phyloP scores from a whole-genome alignment of 2,329 filamentous ascomycete genomes.

The Botrytis hyacinthi region DNA sequence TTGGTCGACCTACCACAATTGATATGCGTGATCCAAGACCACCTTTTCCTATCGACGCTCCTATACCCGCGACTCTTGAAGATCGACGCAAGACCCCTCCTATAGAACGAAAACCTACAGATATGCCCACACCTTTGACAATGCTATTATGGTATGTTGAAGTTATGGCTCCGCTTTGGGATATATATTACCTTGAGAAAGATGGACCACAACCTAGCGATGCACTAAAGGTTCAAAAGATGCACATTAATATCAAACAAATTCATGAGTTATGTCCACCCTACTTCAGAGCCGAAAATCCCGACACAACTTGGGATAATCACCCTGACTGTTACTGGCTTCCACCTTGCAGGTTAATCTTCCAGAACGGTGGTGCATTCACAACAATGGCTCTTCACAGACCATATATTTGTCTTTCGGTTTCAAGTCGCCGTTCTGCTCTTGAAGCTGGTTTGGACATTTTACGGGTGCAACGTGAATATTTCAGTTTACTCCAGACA shows the following conservation, averaged over 20 bases:
- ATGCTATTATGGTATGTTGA: slow-evolving; percentile 52
- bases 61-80: slow-evolving; percentile 42
- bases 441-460: slow-evolving; percentile 55
- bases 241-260: slow-evolving; percentile 52
- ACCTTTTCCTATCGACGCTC: slow-evolving; percentile 53
- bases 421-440: slow-evolving; percentile 53
- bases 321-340: slow-evolving; percentile 56
- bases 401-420: slow-evolving; percentile 59
- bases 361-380: slow-evolving; percentile 50
- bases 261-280: slow-evolving; percentile 51
- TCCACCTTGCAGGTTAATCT: slow-evolving; percentile 46
- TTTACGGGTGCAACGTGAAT: slow-evolving; percentile 56
- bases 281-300: slow-evolving; percentile 53
- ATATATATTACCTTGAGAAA: slow-evolving; percentile 52
- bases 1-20: slow-evolving; percentile 47
- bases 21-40: slow-evolving; percentile 49
- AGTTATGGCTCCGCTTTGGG: slow-evolving; percentile 48
- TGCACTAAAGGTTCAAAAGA: slow-evolving; percentile 51
- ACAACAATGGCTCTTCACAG: slow-evolving; percentile 59
- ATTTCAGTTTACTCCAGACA: slow-evolving; percentile 45
- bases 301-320: slow-evolving; percentile 56
- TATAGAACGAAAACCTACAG: slow-evolving; percentile 44
- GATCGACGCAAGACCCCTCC: slow-evolving; percentile 50
- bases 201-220: slow-evolving; percentile 55
- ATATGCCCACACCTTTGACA: slow-evolving; percentile 58